Conservation (phyloP, 2,329 filamentous ascomycete genomes). For the Diaporthe citrichinensis region DNA sequence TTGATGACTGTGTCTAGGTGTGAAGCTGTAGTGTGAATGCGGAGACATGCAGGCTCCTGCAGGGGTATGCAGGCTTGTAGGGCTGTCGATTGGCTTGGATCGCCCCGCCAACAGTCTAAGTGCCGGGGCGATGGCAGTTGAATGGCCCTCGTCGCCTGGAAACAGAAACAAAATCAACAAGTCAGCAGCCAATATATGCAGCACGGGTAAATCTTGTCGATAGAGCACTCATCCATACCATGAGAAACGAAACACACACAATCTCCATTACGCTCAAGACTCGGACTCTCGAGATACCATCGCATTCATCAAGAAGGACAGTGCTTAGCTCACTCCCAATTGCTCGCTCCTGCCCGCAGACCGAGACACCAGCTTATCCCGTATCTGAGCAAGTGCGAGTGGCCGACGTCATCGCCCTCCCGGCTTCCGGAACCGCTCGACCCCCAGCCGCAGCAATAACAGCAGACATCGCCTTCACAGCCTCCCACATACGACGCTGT, state of each 20-base stretch:
- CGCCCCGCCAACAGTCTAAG: constrained; percentile 31
- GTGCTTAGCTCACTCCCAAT: background rate
- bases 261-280: background rate
- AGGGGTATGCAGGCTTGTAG: constrained; percentile 26
- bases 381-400: constrained; percentile 7
- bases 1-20: background rate
- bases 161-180: constrained; percentile 31
- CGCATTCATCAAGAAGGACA: background rate
- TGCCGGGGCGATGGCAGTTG: constrained; percentile 27
- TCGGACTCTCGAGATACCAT: background rate
- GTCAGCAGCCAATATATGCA: background rate
- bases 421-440: constrained; percentile 1
- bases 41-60: constrained; percentile 2
- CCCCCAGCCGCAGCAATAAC: constrained; percentile 14
- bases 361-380: constrained; percentile 16
- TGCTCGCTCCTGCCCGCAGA: constrained; percentile 3
- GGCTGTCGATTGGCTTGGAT: constrained; percentile 34
- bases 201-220: background rate
- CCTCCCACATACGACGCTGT: background rate
- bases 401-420: constrained; percentile 22
- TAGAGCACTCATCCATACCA: background rate
- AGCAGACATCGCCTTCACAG: constrained; percentile 14
- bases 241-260: constrained; percentile 3
- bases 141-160: constrained; percentile 7
- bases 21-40: constrained; percentile 2